Conservation (phyloP, 2,329 filamentous ascomycete species). For the Penicillium thymicola region DNA sequence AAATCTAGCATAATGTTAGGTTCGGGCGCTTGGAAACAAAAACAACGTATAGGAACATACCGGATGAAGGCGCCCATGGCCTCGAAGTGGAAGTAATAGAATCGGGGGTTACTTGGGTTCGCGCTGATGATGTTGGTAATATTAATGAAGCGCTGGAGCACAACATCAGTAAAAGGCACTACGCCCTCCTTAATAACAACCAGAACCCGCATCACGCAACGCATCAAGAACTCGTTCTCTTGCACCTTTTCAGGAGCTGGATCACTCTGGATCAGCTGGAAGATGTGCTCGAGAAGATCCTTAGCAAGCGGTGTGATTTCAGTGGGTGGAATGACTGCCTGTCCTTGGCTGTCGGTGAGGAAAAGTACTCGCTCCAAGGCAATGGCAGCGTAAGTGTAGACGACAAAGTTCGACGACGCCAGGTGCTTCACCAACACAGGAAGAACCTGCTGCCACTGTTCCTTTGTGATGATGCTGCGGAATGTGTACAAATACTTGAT, state of each 20-base stretch:
- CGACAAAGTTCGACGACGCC: slow-evolving; percentile 85
- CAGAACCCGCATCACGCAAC: slow-evolving; percentile 94
- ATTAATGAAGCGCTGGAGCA: slow-evolving; percentile 78
- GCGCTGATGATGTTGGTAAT: slow-evolving; percentile 90
- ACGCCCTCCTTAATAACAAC: slow-evolving; percentile 88
- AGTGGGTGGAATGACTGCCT: slow-evolving; percentile 73
- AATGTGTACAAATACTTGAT: slow-evolving; percentile 98
- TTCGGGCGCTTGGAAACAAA: neutral
- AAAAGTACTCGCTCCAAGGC: slow-evolving; percentile 91
- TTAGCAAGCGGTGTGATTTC: slow-evolving; percentile 80
- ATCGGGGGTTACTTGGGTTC: slow-evolving; percentile 95
- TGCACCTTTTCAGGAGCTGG: slow-evolving; percentile 86
- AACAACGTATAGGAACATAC: slow-evolving; percentile 30
- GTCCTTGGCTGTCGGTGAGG: slow-evolving; percentile 70
- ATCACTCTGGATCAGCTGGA: slow-evolving; percentile 85
- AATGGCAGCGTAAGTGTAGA: slow-evolving; percentile 96
- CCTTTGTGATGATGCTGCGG: slow-evolving; percentile 86
- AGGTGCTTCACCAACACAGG: slow-evolving; percentile 88
- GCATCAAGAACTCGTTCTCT: slow-evolving; percentile 98
- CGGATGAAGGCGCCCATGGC: slow-evolving; percentile 84
- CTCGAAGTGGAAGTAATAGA: slow-evolving; percentile 99
- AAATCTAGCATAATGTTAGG: slow-evolving; percentile 46
- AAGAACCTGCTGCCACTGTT: slow-evolving; percentile 88
- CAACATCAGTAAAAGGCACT: slow-evolving; percentile 67
- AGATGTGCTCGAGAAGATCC: slow-evolving; percentile 83